These are phyloP conservation scores for Leucosporidium yakuticum DNA, from an alignment of 768 basidiomycete species.

Conservation along the genomic window DNA sequence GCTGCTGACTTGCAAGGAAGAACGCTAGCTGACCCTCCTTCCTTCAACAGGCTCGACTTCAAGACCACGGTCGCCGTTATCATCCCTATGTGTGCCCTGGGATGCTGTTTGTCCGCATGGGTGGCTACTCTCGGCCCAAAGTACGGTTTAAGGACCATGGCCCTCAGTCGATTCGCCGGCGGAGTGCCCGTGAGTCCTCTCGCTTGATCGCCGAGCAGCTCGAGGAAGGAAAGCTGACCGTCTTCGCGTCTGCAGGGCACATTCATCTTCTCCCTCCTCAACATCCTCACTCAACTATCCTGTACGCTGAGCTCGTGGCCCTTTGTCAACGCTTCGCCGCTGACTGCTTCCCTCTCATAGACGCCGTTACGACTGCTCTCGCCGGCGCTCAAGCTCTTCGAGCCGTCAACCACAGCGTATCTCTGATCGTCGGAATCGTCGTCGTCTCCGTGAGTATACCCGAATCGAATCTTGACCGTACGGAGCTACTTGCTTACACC, in stretches of 20 bases:
- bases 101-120: background rate
- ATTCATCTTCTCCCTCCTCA: constrained; percentile 51
- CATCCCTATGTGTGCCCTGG: background rate
- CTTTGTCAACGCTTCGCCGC: constrained; percentile 42
- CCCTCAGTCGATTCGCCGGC: background rate
- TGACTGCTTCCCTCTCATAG: background rate
- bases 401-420: constrained; percentile 49
- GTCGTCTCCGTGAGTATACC: constrained; percentile 42
- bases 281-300: constrained; percentile 55
- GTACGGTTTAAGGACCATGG: background rate
- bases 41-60: background rate
- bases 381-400: constrained; percentile 53
- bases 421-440: constrained; percentile 52
- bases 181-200: background rate
- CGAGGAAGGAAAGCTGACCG: background rate
- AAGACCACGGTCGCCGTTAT: background rate
- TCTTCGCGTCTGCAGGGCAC: background rate
- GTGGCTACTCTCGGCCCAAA: background rate
- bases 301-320: constrained; percentile 45
- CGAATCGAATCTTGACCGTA: no score
- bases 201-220: background rate
- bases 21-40: background rate
- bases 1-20: background rate
- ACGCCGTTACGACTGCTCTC: background rate
- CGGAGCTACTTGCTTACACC: no score